These are phyloP conservation scores for Fraxinus excelsior DNA, from an alignment of 257 asterid species.

Conservation along the genomic window DNA sequence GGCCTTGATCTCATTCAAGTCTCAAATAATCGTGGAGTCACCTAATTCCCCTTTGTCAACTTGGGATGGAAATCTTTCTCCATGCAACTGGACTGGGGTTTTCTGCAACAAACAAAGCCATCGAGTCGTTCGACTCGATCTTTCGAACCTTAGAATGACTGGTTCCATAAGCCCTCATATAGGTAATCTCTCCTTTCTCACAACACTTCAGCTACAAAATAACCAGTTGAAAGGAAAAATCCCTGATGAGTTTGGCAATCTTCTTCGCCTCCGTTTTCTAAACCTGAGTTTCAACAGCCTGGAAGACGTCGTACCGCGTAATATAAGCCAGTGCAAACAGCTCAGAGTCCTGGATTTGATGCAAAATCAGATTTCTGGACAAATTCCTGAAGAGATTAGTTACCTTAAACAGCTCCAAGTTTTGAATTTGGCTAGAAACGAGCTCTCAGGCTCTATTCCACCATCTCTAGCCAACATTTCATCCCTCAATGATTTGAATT, in stretches of 20 bases:
- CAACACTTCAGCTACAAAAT: conserved; percentile 50
- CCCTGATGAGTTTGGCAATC: conserved; percentile 47
- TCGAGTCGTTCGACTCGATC: conserved; percentile 44
- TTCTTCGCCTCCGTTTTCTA: conserved; percentile 32
- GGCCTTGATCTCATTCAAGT: conserved; percentile 53
- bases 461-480: conserved; percentile 45
- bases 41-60: conserved; percentile 39
- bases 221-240: conserved; percentile 47
- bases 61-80: conserved; percentile 46
- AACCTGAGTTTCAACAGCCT: conserved; percentile 43
- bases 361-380: conserved; percentile 51
- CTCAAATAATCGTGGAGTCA: conserved; percentile 28
- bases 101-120: conserved; percentile 35
- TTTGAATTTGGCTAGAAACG: conserved; percentile 47
- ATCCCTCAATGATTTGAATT: conserved; percentile 24
- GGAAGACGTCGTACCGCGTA: conserved; percentile 40
- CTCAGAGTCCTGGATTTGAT: conserved; percentile 39
- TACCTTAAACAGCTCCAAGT: conserved; percentile 38
- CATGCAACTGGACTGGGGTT: conserved; percentile 71
- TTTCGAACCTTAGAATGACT: conserved; percentile 39
- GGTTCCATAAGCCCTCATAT: conserved; percentile 55
- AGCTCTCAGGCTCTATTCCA: conserved; percentile 51
- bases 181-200: conserved; percentile 56
- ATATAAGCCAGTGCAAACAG: conserved; percentile 39
- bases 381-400: conserved; percentile 40